Conservation (phyloP, 768 basidiomycete genomes). For the Solioccasus polychromus region DNA sequence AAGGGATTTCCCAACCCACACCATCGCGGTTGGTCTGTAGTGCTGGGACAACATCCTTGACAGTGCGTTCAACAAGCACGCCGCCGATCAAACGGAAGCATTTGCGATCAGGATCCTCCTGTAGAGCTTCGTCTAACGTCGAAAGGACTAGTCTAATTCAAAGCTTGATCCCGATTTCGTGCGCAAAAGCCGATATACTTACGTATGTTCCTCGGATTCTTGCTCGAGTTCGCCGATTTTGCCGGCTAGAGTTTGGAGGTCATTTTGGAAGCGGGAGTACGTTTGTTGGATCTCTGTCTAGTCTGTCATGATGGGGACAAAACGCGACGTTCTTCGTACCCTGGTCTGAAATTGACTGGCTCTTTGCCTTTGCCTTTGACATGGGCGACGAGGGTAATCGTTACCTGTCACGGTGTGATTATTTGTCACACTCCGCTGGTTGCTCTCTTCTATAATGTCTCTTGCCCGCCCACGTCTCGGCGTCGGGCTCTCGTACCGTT, state of each 20-base stretch:
- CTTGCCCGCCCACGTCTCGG: slow-evolving; percentile 51
- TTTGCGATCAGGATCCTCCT: slow-evolving; percentile 85
- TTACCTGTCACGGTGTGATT: slow-evolving; percentile 22
- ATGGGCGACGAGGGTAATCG: slow-evolving; percentile 48
- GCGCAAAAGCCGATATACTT: slow-evolving; percentile 29
- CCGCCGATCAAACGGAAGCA: slow-evolving; percentile 97
- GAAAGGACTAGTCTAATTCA: slow-evolving; percentile 73
- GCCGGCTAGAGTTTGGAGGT: slow-evolving; percentile 84
- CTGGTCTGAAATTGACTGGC: slow-evolving; percentile 61
- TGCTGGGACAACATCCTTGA: slow-evolving; percentile 89
- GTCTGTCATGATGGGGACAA: slow-evolving; percentile 37
- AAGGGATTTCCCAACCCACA: slow-evolving; percentile 43
- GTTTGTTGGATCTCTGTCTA: slow-evolving; percentile 82
- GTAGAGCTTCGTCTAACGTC: slow-evolving; percentile 79
- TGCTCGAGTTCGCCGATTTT: slow-evolving; percentile 97
- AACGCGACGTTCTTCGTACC: slow-evolving; percentile 43
- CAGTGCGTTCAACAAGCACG: slow-evolving; percentile 92
- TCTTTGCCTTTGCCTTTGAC: slow-evolving; percentile 59
- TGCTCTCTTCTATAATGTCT: slow-evolving; percentile 44
- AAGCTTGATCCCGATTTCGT: not conserved
- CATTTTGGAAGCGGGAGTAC: slow-evolving; percentile 80
- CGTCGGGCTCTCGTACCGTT: slow-evolving; percentile 50
- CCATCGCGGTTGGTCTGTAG: slow-evolving; percentile 88
- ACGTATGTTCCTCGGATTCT: slow-evolving; percentile 96
- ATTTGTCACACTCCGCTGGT: slow-evolving; percentile 22